Evolutionary conservation across 768 basidiomycete genomes (phyloP).

Genomic region (Heimioporus sp.): DNA sequence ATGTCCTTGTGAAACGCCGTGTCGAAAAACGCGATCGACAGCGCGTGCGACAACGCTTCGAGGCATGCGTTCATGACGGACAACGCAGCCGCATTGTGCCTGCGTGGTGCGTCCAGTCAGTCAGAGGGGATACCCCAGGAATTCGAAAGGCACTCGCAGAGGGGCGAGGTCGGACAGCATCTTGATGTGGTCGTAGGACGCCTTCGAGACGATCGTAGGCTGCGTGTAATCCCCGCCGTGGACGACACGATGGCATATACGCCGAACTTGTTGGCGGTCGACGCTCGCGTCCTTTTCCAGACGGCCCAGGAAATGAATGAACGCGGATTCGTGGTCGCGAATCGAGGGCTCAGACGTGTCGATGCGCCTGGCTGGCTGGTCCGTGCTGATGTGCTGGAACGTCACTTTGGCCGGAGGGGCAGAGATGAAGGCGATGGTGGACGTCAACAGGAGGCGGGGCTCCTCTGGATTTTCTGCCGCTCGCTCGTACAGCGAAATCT

Average conservation of each 20-base stretch:
- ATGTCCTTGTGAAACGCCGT: conserved; percentile 81
- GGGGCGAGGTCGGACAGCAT: conserved; percentile 79
- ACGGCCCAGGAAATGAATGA: conserved; percentile 54
- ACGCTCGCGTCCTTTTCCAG: conserved; percentile 43
- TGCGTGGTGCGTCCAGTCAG: conserved; percentile 16
- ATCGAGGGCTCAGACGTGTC: conserved; percentile 36
- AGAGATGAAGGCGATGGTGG: conserved; percentile 57
- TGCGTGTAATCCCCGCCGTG: conserved; percentile 81
- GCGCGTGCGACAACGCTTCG: conserved; percentile 58
- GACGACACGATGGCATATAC: conserved; percentile 79
- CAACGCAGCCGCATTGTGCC: conserved; percentile 63
- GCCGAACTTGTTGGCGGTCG: conserved; percentile 41
- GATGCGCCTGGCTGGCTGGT: conserved; percentile 5
- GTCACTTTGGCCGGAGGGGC: conserved; percentile 52
- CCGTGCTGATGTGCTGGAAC: conserved; percentile 27
- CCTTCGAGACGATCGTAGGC: conserved; percentile 64
- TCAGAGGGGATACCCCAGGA: background rate
- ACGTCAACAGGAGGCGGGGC: conserved; percentile 47
- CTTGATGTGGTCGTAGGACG: conserved; percentile 71
- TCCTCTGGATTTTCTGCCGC: conserved; percentile 26
- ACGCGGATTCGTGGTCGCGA: conserved; percentile 59
- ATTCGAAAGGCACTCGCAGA: conserved; percentile 45
- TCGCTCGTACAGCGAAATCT: conserved; percentile 64
- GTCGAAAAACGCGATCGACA: conserved; percentile 85
- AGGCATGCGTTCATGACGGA: conserved; percentile 62